phyloP scores from a whole-genome alignment of 2,329 filamentous ascomycete species.

The Calonectria henricotiae region DNA sequence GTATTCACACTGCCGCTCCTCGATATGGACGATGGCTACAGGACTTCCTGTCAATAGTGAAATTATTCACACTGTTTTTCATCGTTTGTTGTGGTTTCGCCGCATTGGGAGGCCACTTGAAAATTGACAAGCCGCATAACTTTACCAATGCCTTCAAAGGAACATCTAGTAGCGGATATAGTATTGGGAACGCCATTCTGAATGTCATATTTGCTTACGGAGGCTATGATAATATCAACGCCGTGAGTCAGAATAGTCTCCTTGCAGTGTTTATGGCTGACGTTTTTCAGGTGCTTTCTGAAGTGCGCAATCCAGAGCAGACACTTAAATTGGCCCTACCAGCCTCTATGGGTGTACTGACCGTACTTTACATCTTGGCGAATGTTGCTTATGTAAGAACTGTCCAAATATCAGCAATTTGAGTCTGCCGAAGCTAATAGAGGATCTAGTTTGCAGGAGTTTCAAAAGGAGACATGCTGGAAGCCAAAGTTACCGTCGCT shows the following conservation, averaged over 20 bases:
- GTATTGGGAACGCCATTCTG: slow-evolving; percentile 36
- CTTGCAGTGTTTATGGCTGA: not conserved
- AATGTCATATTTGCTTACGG: slow-evolving; percentile 38
- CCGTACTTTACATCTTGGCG: slow-evolving; percentile 32
- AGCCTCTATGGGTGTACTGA: slow-evolving; percentile 30
- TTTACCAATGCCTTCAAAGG: slow-evolving; percentile 36
- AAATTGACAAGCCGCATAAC: slow-evolving; percentile 36
- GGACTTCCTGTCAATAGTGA: slow-evolving; percentile 32
- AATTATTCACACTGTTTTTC: slow-evolving; percentile 37
- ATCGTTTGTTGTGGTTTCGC: slow-evolving; percentile 42
- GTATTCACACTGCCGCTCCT: slow-evolving; percentile 27
- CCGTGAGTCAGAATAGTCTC: slow-evolving; percentile 3
- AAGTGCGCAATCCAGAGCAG: slow-evolving; percentile 33
- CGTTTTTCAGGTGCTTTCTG: slow-evolving; percentile 32
- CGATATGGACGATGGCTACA: slow-evolving; percentile 30
- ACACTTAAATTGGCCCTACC: slow-evolving; percentile 36
- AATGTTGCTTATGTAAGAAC: slow-evolving; percentile 37
- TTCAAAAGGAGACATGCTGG: slow-evolving; percentile 30
- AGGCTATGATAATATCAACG: slow-evolving; percentile 41
- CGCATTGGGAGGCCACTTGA: slow-evolving; percentile 34
- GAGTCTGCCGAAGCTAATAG: not conserved
- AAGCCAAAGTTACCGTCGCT: slow-evolving; percentile 37
- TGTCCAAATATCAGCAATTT: not conserved
- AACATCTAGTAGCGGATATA: slow-evolving; percentile 33
- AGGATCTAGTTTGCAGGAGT: slow-evolving; percentile 35